phyloP scores from a whole-genome alignment of 1,284 basidiomycete genomes.

The Leccinum pachyderme region DNA sequence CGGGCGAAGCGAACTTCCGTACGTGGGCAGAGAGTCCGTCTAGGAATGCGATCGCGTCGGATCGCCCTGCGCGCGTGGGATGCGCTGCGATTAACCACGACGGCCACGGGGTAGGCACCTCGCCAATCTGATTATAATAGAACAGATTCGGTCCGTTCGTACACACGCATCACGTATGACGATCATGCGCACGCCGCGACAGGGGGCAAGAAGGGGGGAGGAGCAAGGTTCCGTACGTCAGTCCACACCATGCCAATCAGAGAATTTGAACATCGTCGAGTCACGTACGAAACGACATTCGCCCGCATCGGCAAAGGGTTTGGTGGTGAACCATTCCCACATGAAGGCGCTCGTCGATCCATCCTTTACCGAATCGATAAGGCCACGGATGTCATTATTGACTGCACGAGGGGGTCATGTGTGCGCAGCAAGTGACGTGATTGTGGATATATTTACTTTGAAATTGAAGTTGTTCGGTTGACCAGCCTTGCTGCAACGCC shows the following conservation, averaged over 20 bases:
- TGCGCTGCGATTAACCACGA: slow-evolving; percentile 93
- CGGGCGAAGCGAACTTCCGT: slow-evolving; percentile 62
- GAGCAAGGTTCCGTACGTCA: not conserved
- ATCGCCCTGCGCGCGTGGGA: slow-evolving; percentile 54
- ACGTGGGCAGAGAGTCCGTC: slow-evolving; percentile 63
- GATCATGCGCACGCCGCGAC: not conserved
- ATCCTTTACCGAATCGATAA: slow-evolving; percentile 89
- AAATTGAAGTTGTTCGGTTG: slow-evolving; percentile 69
- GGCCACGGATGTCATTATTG: slow-evolving; percentile 86
- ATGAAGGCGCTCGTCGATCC: slow-evolving; percentile 81
- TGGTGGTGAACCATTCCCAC: slow-evolving; percentile 99
- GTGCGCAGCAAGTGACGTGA: slow-evolving; percentile 9
- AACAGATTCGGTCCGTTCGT: not conserved
- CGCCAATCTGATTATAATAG: slow-evolving; percentile 63
- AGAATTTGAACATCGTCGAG: not conserved
- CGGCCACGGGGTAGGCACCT: slow-evolving; percentile 92
- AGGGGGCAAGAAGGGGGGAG: not conserved
- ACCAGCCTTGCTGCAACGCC: slow-evolving; percentile 85
- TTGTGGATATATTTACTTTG: slow-evolving; percentile 47
- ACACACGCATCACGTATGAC: not conserved
- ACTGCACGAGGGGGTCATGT: slow-evolving; percentile 46
- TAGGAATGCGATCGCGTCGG: slow-evolving; percentile 63
- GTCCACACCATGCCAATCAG: not conserved
- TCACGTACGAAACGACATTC: slow-evolving; percentile 76
- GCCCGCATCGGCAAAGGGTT: slow-evolving; percentile 83